phyloP scores from a whole-genome alignment of 768 basidiomycete genomes.

The Xerocomus potaroensis region DNA sequence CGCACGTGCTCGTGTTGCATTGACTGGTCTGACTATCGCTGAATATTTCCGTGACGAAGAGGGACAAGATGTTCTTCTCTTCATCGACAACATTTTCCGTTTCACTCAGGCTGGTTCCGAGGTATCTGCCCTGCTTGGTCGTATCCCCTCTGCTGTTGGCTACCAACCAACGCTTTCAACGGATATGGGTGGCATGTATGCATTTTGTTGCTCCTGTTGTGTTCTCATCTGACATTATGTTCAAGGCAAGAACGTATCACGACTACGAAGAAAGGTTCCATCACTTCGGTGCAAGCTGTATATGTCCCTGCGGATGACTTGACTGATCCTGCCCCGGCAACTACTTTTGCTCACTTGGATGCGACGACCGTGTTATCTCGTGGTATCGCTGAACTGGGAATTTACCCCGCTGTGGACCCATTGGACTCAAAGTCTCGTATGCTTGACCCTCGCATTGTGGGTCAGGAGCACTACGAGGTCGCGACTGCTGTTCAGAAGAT shows the following conservation, averaged over 20 bases:
- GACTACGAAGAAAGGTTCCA: constrained; percentile 99
- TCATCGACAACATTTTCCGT: constrained; percentile 99
- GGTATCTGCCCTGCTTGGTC: constrained; percentile 98
- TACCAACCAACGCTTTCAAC: constrained; percentile 99
- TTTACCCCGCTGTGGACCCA: constrained; percentile 99
- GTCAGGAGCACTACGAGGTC: constrained; percentile 90
- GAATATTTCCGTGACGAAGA: constrained; percentile 99
- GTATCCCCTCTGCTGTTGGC: constrained; percentile 99
- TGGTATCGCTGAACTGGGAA: constrained; percentile 97
- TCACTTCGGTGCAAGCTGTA: constrained; percentile 99
- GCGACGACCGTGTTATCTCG: constrained; percentile 99
- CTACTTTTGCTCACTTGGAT: constrained; percentile 99
- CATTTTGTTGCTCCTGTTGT: constrained; percentile 10
- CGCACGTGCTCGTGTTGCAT: constrained; percentile 99
- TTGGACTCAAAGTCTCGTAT: constrained; percentile 99
- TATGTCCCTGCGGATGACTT: constrained; percentile 99
- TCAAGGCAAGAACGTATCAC: constrained; percentile 98
- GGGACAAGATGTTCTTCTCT: constrained; percentile 99
- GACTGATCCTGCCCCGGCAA: constrained; percentile 99
- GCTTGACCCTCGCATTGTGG: constrained; percentile 99
- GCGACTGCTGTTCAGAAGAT: constrained; percentile 98
- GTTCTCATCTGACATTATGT: constrained; percentile 4
- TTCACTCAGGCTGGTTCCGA: constrained; percentile 99
- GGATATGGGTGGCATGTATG: constrained; percentile 99
- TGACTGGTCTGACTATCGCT: constrained; percentile 98